These are phyloP conservation scores for Lachnellula hyalina DNA, from an alignment of 2,329 filamentous ascomycete species.

Conservation along the genomic window DNA sequence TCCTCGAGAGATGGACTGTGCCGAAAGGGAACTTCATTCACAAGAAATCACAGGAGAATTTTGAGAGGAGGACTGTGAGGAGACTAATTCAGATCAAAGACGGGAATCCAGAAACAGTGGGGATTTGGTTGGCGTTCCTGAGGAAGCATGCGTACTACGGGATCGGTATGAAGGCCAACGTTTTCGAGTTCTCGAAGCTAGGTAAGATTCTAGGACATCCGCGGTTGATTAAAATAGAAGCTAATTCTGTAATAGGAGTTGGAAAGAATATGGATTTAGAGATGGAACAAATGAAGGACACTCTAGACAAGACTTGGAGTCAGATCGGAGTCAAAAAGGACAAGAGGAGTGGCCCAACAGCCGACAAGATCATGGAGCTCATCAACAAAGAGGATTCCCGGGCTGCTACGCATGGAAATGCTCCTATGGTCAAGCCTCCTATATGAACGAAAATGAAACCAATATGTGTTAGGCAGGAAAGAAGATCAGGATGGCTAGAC, in stretches of 20 bases:
- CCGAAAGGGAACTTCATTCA: constrained; percentile 84
- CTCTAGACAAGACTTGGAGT: constrained; percentile 48
- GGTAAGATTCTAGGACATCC: constrained; percentile 42
- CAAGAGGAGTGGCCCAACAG: constrained; percentile 33
- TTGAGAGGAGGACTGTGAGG: constrained; percentile 82
- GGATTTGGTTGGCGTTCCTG: constrained; percentile 88
- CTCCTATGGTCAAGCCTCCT: constrained; percentile 22
- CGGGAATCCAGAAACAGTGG: constrained; percentile 80
- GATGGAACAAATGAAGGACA: constrained; percentile 38
- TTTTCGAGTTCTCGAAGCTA: constrained; percentile 79
- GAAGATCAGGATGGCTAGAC: not conserved
- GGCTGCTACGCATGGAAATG: constrained; percentile 22
- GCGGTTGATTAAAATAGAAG: not conserved
- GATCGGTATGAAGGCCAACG: constrained; percentile 98
- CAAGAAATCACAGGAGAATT: constrained; percentile 98
- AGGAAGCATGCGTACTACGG: constrained; percentile 90
- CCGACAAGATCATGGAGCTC: constrained; percentile 53
- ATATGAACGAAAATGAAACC: not conserved
- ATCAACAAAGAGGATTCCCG: constrained; percentile 47
- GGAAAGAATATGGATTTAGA: constrained; percentile 47
- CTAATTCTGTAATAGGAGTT: constrained; percentile 37
- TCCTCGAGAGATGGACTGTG: constrained; percentile 91
- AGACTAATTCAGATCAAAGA: constrained; percentile 90
- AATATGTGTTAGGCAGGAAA: not conserved
- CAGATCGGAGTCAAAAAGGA: constrained; percentile 50